Evolutionary conservation across 2,329 filamentous ascomycete species (phyloP).

Genomic region (Hawksworthiomyces lignivorus): DNA sequence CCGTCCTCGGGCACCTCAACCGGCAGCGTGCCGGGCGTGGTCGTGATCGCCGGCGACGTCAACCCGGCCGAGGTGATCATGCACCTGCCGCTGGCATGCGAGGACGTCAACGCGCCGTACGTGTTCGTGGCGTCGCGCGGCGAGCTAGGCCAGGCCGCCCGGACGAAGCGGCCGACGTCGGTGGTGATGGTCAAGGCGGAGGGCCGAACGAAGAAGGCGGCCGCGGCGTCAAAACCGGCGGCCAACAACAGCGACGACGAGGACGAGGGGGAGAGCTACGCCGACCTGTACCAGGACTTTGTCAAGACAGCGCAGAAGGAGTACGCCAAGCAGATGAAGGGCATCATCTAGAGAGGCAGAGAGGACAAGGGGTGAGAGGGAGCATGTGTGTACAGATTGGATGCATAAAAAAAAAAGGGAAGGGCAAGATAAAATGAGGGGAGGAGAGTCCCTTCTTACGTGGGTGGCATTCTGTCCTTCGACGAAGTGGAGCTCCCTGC

Average conservation of each 20-base stretch:
- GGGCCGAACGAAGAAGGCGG: constrained; percentile 42
- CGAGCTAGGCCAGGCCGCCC: constrained; percentile 86
- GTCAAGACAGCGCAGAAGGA: constrained; percentile 62
- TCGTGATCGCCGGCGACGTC: constrained; percentile 94
- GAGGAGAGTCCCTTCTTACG: no score
- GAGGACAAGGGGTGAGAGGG: neutral
- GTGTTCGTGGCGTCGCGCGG: constrained; percentile 89
- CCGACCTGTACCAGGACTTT: constrained; percentile 56
- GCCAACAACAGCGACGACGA: constrained; percentile 36
- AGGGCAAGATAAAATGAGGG: no score
- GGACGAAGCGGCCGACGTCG: constrained; percentile 92
- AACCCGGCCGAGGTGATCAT: constrained; percentile 98
- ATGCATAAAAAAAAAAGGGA: neutral
- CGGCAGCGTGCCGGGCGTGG: constrained; percentile 56
- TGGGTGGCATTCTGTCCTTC: no score
- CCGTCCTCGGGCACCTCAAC: constrained; percentile 45
- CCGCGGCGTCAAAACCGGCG: constrained; percentile 38
- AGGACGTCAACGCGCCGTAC: constrained; percentile 96
- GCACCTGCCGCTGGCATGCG: constrained; percentile 94
- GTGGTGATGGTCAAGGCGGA: constrained; percentile 70
- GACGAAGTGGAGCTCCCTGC: no score
- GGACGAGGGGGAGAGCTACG: constrained; percentile 51
- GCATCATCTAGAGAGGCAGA: constrained; percentile 18
- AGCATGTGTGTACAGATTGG: no score
- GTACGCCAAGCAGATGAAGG: constrained; percentile 45